A percentile compares a stretch with the other conserved stretches of the same genome.
phyloP scores from a whole-genome alignment of 164 flowering plant species.

The Nelumbo lutea region DNA sequence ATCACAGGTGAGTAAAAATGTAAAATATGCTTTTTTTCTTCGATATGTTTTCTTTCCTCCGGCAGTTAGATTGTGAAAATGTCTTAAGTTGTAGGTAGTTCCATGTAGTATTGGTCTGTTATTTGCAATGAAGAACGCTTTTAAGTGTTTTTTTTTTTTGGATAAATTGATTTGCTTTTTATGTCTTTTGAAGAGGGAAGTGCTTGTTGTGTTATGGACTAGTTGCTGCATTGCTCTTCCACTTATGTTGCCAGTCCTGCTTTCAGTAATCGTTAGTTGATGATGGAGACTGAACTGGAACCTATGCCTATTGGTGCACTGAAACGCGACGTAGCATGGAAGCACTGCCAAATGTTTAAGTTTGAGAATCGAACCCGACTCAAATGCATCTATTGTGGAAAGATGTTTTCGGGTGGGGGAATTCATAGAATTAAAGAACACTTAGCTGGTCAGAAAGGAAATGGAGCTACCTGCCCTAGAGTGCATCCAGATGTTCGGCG shows the following conservation, averaged over 20 bases:
- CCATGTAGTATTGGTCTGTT: not conserved
- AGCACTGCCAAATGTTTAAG: slow-evolving; percentile 79
- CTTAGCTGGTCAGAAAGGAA: slow-evolving; percentile 79
- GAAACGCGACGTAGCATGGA: slow-evolving; percentile 93
- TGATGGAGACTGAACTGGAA: slow-evolving; percentile 46
- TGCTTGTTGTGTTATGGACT: not conserved
- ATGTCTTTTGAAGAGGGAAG: not conserved
- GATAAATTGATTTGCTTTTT: not conserved
- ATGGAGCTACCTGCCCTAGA: slow-evolving; percentile 65
- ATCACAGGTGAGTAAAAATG: slow-evolving; percentile 24
- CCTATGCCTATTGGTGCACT: slow-evolving; percentile 60
- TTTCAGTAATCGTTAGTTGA: not conserved
- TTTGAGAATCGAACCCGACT: slow-evolving; percentile 58
- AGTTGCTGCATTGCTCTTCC: not conserved
- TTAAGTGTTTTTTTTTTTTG: not conserved
- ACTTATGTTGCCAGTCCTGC: not conserved
- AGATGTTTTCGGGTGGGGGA: slow-evolving; percentile 86
- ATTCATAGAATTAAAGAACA: slow-evolving; percentile 96
- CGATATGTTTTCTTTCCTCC: not conserved
- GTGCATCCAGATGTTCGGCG: slow-evolving; percentile 58
- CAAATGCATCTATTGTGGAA: slow-evolving; percentile 71
- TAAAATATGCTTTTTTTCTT: not conserved
- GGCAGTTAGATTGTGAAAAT: not conserved
- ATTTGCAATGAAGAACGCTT: not conserved
- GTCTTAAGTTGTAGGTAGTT: not conserved